These are phyloP conservation scores for Bruguiera sexangula DNA, from an alignment of 345 rosid genomes.

Conservation along the genomic window DNA sequence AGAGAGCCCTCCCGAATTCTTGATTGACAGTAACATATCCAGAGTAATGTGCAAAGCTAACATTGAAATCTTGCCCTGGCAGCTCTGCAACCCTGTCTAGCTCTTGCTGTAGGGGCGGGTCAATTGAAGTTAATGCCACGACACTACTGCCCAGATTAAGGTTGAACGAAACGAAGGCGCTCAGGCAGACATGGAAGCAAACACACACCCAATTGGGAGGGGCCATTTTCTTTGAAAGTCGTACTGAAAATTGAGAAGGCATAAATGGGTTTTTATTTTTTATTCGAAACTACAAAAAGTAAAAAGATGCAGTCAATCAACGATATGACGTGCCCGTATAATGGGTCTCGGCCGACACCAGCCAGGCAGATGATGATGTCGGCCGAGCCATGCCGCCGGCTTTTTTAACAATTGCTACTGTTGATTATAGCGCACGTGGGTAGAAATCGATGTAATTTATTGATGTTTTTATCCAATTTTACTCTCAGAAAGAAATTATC, in stretches of 20 bases:
- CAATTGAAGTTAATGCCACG: conserved; percentile 6
- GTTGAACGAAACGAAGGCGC: conserved; percentile 8
- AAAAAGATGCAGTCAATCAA: no score
- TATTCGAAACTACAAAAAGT: no score
- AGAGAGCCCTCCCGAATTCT: conserved; percentile 64
- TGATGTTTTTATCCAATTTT: no score
- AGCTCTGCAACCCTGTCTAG: conserved; percentile 56
- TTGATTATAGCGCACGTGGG: no score
- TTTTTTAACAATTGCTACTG: no score
- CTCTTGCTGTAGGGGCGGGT: conserved; percentile 44
- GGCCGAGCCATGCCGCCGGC: no score
- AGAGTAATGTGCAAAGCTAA: conserved; percentile 66
- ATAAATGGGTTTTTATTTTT: no score
- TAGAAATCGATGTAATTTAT: no score
- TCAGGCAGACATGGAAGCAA: neutral
- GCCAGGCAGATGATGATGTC: no score
- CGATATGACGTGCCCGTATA: no score
- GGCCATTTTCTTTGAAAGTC: conserved; percentile 15
- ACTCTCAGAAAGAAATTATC: no score
- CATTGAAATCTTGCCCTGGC: conserved; percentile 67
- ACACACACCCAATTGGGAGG: conserved; percentile 3
- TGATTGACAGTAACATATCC: conserved; percentile 71
- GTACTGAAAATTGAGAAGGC: neutral
- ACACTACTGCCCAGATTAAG: conserved; percentile 29
- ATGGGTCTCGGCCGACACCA: no score